A percentile compares a stretch with the other conserved stretches of the same genome.
phyloP scores from a whole-genome alignment of 2,329 filamentous ascomycete species.

The Hymenoscyphus fructigenus region DNA sequence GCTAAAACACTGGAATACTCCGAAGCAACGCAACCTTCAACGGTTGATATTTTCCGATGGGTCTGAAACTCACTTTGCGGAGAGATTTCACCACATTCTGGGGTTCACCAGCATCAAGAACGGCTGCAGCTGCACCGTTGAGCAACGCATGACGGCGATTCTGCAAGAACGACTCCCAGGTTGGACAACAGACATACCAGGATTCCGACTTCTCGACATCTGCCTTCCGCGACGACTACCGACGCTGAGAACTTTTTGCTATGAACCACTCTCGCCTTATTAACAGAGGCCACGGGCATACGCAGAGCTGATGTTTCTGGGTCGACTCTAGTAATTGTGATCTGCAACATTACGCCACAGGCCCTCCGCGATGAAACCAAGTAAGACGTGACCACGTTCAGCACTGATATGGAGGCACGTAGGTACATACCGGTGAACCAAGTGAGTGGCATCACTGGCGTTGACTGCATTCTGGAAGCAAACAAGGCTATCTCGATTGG shows the following conservation, averaged over 20 bases:
- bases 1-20: background rate
- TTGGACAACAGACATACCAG: background rate
- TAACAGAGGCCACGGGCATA: background rate
- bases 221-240: background rate
- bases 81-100: background rate
- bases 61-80: background rate
- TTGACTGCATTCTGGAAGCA: background rate
- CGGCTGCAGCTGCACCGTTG: slow-evolving; percentile 2
- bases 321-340: slow-evolving; percentile 1
- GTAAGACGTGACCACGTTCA: slow-evolving; percentile 2
- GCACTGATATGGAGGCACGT: background rate
- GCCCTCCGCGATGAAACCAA: background rate
- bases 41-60: background rate
- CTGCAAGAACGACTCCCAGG: background rate
- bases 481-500: background rate
- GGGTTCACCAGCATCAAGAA: background rate
- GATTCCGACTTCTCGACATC: background rate
- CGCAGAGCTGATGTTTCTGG: background rate
- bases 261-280: background rate
- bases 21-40: slow-evolving; percentile 1
- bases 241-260: background rate
- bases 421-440: background rate
- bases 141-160: background rate
- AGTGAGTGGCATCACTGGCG: background rate
- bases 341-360: slow-evolving; percentile 1